Base-by-base conservation (phyloP, 371 early-diverging fungal genomes). In the Mucor sp. region DNA sequence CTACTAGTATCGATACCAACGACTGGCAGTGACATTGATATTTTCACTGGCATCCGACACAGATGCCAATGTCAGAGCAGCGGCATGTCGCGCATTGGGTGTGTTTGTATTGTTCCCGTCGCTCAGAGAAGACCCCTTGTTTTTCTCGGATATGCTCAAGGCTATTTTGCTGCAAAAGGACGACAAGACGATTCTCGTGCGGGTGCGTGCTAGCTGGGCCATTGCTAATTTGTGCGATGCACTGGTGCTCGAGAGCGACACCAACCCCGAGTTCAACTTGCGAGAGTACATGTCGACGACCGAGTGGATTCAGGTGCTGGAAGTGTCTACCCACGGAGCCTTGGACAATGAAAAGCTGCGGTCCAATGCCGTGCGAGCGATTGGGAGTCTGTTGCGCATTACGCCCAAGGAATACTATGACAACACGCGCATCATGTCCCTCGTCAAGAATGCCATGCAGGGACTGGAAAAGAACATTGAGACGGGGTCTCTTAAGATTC, bases 191-290 rank as follows among this genome's bases (percentile, higher is more conserved):
- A 60, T 91, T 32, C 56, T 83, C 14, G 91, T 93, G 2, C 78
- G 90, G 39, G 81, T 91, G 1, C 77, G 92, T 32, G 90, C 87
- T 0, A 90, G 89, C 67, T 94, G 94, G 94, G 90, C 93, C 0
- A 76, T 91, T 19, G 94, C 87, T 11, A 93, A 93, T 73, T 58
- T 92, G 37, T 85, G 90, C 55, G 93, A 92, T 69, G 81, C 89
- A 0, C 67, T 91, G 14, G 88, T 87, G 9, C 43, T 82, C 12
- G 73, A 85, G 53, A 89, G 86, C 83, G 82, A 74, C 25, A 41
- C 28, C 33, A 74, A 71, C 6, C 50, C 69, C 8, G 76, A 67
- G 1, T 79, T 82, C 58, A 41, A 60, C 47, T 63, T 82, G 4
- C 53, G 69, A 19, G 82, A 82, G 55, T 79, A 74, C 58, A 74